phyloP scores from a whole-genome alignment of 345 rosid genomes.

The Microthlaspi erraticum region DNA sequence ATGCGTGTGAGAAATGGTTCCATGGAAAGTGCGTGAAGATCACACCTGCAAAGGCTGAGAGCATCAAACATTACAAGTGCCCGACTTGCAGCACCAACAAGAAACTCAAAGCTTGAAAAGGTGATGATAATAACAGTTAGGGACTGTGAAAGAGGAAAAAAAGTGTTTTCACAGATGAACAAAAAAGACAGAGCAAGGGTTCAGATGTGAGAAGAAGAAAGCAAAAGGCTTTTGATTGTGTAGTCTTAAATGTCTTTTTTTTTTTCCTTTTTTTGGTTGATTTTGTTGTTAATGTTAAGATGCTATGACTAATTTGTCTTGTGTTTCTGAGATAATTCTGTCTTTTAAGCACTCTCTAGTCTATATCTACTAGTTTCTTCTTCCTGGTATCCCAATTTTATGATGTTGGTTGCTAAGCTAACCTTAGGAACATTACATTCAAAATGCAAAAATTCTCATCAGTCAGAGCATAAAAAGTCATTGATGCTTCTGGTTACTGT shows the following conservation, averaged over 20 bases:
- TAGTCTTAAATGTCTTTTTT: slow-evolving; percentile 33
- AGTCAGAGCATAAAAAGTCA: no score
- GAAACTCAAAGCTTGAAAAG: slow-evolving; percentile 33
- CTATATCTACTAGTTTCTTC: slow-evolving; percentile 20
- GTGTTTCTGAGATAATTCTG: slow-evolving; percentile 30
- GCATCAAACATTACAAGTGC: slow-evolving; percentile 49
- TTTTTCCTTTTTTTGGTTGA: background rate
- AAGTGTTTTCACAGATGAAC: slow-evolving; percentile 40
- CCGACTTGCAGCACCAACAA: slow-evolving; percentile 46
- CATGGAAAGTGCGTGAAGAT: slow-evolving; percentile 48
- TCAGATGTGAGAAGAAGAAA: slow-evolving; percentile 28
- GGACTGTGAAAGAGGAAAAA: slow-evolving; percentile 27
- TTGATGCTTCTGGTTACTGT: no score
- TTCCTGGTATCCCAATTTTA: background rate
- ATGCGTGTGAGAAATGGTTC: slow-evolving; percentile 48
- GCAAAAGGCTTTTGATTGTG: slow-evolving; percentile 36
- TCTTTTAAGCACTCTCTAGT: slow-evolving; percentile 32
- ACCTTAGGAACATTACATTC: background rate
- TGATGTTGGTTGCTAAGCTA: no score
- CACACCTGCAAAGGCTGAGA: slow-evolving; percentile 49
- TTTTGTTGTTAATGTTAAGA: slow-evolving; percentile 38
- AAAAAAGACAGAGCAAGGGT: slow-evolving; percentile 27
- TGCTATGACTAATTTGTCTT: slow-evolving; percentile 37
- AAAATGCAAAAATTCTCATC: no score
- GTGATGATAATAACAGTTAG: slow-evolving; percentile 33